These are phyloP conservation scores for Sclerotinia trifoliorum DNA, from an alignment of 2,329 filamentous ascomycete species.

Conservation along the genomic window DNA sequence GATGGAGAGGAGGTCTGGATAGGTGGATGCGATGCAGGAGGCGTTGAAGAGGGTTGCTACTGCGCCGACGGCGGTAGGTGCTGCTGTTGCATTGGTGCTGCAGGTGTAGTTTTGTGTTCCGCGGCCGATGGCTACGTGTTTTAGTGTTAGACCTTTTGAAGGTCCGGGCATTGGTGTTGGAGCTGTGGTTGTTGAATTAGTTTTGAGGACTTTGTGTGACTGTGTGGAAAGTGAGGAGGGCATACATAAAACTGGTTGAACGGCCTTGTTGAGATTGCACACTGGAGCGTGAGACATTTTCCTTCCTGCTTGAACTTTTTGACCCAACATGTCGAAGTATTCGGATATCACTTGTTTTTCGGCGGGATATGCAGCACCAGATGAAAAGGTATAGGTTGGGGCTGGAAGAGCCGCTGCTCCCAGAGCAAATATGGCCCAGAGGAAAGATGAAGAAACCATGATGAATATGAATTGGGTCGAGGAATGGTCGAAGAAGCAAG, in stretches of 20 bases:
- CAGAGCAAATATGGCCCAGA: conserved; percentile 49
- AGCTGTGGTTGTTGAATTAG: conserved; percentile 43
- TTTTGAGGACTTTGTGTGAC: conserved; percentile 4
- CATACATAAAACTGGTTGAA: conserved; percentile 50
- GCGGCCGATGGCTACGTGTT: conserved; percentile 80
- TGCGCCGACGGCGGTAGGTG: conserved; percentile 68
- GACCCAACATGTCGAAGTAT: conserved; percentile 60
- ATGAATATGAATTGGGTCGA: not conserved
- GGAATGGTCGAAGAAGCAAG: not conserved
- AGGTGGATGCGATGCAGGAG: conserved; percentile 71
- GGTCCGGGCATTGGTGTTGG: conserved; percentile 60
- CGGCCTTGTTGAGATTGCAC: conserved; percentile 56
- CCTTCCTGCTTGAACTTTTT: conserved; percentile 53
- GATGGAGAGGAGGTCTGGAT: conserved; percentile 62
- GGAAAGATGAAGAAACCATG: conserved; percentile 21
- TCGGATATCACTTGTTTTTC: conserved; percentile 48
- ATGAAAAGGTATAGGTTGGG: conserved; percentile 33
- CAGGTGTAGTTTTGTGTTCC: conserved; percentile 97
- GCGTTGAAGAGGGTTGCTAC: conserved; percentile 85
- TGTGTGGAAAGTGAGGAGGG: conserved; percentile 38
- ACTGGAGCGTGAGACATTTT: conserved; percentile 44
- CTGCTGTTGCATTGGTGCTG: conserved; percentile 57
- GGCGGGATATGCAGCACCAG: conserved; percentile 29
- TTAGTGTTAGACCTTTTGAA: conserved; percentile 59
- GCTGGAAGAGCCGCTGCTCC: conserved; percentile 46